Conservation (phyloP, 208 protist genomes). For the Leptomonas seymouri region DNA sequence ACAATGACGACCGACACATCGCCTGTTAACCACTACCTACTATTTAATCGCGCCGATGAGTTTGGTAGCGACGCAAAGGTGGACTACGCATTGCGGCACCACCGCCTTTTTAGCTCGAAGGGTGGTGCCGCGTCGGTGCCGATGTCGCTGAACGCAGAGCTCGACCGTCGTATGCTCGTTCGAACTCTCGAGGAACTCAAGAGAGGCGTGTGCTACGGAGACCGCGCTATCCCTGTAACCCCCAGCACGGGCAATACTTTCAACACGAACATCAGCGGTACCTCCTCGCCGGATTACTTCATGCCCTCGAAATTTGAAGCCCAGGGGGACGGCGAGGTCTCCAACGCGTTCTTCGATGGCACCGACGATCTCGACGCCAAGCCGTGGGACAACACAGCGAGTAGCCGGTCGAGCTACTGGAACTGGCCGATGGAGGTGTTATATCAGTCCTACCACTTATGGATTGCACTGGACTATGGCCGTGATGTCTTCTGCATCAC, state of each 20-base stretch:
- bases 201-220: conserved; percentile 31
- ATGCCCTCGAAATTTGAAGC: conserved; percentile 22
- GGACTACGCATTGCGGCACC: conserved; percentile 59
- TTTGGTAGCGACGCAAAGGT: conserved; percentile 76
- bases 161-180: conserved; percentile 49
- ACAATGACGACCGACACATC: conserved; percentile 73
- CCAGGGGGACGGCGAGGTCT: conserved; percentile 27
- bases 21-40: conserved; percentile 77
- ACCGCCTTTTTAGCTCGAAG: conserved; percentile 24
- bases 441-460: conserved; percentile 83
- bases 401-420: conserved; percentile 60
- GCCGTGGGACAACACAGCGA: conserved; percentile 66
- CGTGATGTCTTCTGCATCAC: conserved; percentile 70
- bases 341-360: conserved; percentile 35
- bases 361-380: conserved; percentile 49
- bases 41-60: conserved; percentile 63
- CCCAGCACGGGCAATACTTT: conserved; percentile 47
- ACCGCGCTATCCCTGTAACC: conserved; percentile 31
- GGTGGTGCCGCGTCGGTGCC: neutral
- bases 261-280: conserved; percentile 27
- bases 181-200: conserved; percentile 63
- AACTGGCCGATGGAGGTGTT: conserved; percentile 82
- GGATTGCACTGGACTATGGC: conserved; percentile 80
- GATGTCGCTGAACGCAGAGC: conserved; percentile 19
- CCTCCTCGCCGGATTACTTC: conserved; percentile 25